A percentile compares a stretch with the other conserved stretches of the same genome.
Conservation (phyloP, 1,284 basidiomycete genomes). For the Ustilago shanxiensis region DNA sequence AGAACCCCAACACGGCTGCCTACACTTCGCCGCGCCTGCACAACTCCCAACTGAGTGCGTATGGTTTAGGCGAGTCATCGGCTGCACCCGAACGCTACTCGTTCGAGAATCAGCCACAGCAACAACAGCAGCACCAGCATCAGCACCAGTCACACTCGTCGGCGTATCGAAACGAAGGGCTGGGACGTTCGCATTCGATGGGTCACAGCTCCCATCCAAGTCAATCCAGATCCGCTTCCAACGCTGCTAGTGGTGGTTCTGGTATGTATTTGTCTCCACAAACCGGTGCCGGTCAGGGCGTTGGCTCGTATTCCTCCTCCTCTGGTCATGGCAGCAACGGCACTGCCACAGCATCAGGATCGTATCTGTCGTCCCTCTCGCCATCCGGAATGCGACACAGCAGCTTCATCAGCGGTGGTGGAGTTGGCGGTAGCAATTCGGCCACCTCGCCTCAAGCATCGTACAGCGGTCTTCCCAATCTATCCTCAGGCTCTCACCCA, state of each 20-base stretch:
- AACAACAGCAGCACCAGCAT: conserved; percentile 6
- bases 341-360: conserved; percentile 2
- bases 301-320: conserved; percentile 25
- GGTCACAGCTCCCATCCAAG: conserved; percentile 41
- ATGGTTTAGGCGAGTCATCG: conserved; percentile 20
- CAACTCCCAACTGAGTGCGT: conserved; percentile 26
- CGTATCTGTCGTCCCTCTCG: conserved; percentile 35
- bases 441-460: conserved; percentile 28
- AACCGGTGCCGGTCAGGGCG: conserved; percentile 16
- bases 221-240: conserved; percentile 31
- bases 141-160: conserved; percentile 19
- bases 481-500: conserved; percentile 35
- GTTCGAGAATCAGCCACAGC: conserved; percentile 35
- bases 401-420: conserved; percentile 42
- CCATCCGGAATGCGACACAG: conserved; percentile 42
- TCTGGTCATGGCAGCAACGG: conserved; percentile 35
- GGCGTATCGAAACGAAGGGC: conserved; percentile 37
- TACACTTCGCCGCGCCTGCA: conserved; percentile 45
- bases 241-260: conserved; percentile 14
- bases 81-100: conserved; percentile 29
- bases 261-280: conserved; percentile 52
- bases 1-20: conserved; percentile 20
- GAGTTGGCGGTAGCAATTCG: conserved; percentile 6
- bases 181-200: conserved; percentile 49
- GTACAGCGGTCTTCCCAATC: conserved; percentile 39